Percentiles rank a stretch among this genome's conserved stretches.
Evolutionary conservation across 257 asterid genomes (phyloP).

Genomic region (Nicotiana knightiana): DNA sequence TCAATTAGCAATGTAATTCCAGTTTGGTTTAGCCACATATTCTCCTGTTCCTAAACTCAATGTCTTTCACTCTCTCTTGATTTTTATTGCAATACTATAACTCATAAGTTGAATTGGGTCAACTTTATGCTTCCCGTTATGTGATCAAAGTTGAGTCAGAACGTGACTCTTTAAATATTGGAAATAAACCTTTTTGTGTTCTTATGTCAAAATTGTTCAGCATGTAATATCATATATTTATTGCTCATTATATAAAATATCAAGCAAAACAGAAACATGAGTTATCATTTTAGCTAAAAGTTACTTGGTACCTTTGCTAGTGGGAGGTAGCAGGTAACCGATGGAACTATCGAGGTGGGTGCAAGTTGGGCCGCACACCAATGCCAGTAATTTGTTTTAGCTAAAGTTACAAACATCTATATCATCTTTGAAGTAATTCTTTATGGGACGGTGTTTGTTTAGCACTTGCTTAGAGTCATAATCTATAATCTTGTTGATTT

Average conservation of each 20-base stretch:
- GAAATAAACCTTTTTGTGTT: neutral
- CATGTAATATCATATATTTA: neutral
- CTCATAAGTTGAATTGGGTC: neutral
- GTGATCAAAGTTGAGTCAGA: neutral
- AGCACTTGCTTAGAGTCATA: neutral
- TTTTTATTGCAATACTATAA: neutral
- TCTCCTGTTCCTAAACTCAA: neutral
- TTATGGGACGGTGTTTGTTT: neutral
- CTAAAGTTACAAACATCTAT: neutral
- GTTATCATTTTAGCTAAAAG: neutral
- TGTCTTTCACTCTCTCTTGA: neutral
- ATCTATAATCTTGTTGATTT: neutral
- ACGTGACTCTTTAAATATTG: neutral
- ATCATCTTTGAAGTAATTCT: neutral
- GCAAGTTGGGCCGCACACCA: no score
- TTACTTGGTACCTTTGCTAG: neutral
- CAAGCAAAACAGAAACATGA: neutral
- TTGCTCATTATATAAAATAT: neutral
- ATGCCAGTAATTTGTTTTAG: no score
- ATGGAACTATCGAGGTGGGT: no score
- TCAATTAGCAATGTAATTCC: neutral
- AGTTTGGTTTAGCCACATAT: neutral
- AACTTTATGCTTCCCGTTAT: neutral
- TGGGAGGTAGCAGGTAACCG: no score
- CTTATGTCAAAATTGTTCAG: neutral